These are phyloP conservation scores for Fusarium circinatum DNA, from an alignment of 2,329 filamentous ascomycete genomes.

Conservation along the genomic window DNA sequence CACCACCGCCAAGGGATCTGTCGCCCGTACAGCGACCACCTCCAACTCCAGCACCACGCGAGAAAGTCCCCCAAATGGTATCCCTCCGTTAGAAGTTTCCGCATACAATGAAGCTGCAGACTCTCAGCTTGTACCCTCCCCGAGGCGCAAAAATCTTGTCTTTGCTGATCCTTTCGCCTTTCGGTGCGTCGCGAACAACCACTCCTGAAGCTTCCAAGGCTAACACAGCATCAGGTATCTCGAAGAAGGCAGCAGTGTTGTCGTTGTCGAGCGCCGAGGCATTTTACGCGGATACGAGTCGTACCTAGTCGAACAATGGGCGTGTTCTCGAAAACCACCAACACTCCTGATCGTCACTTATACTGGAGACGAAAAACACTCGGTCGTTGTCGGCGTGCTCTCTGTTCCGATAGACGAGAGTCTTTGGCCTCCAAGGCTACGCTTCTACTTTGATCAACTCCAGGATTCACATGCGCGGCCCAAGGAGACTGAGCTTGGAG, in stretches of 20 bases:
- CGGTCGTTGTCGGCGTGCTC: conserved; percentile 81
- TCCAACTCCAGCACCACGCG: conserved; percentile 30
- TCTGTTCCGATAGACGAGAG: conserved; percentile 83
- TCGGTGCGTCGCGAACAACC: conserved; percentile 52
- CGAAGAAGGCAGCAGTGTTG: conserved; percentile 82
- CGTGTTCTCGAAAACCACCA: conserved; percentile 88
- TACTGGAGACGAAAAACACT: conserved; percentile 85
- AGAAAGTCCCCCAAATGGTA: conserved; percentile 37
- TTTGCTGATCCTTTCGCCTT: conserved; percentile 69
- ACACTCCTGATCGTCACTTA: conserved; percentile 94
- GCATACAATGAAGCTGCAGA: conserved; percentile 30
- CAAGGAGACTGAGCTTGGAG: conserved; percentile 83
- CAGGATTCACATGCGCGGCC: conserved; percentile 85
- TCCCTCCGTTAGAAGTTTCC: conserved; percentile 31
- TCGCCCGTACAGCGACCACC: conserved; percentile 33
- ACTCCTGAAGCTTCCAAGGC: not conserved
- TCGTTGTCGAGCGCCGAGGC: conserved; percentile 76
- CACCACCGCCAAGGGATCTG: conserved; percentile 29
- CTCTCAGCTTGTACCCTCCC: conserved; percentile 12
- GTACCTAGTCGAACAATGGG: conserved; percentile 98
- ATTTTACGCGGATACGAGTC: conserved; percentile 86
- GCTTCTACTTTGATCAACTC: conserved; percentile 86
- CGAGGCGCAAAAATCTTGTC: conserved; percentile 59
- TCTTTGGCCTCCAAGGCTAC: conserved; percentile 81
- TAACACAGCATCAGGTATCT: conserved; percentile 68